These are phyloP conservation scores for Aspergillaceae sp. DNA, from an alignment of 2,329 filamentous ascomycete species.

Conservation along the genomic window DNA sequence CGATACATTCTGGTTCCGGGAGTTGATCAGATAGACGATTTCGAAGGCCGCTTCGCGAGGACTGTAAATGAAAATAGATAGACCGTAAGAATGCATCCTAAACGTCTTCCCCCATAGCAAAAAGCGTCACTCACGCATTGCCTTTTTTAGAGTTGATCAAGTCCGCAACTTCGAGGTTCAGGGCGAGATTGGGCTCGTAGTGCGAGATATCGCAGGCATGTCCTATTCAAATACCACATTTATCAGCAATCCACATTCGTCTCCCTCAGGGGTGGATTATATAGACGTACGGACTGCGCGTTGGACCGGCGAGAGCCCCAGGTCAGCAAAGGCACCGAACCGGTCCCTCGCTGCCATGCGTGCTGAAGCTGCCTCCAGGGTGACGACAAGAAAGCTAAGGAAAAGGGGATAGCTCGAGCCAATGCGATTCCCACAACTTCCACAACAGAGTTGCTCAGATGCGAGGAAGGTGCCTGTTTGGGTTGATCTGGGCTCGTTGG, in stretches of 20 bases:
- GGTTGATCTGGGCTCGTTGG: constrained; percentile 9
- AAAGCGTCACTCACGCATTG: constrained; percentile 51
- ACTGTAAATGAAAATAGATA: constrained; percentile 24
- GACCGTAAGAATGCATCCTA: constrained; percentile 16
- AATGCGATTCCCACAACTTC: constrained; percentile 7
- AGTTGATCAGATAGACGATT: constrained; percentile 91
- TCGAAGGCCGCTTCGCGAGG: constrained; percentile 89
- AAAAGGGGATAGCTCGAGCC: constrained; percentile 5
- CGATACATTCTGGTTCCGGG: constrained; percentile 91
- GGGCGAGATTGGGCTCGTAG: constrained; percentile 92
- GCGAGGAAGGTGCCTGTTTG: constrained; percentile 11
- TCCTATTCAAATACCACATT: constrained; percentile 38
- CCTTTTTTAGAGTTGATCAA: constrained; percentile 97
- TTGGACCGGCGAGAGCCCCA: constrained; percentile 77
- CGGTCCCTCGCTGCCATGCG: constrained; percentile 92
- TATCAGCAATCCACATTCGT: too few relatives aligned
- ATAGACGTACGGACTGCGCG: constrained; percentile 66
- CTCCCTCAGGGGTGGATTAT: too few relatives aligned
- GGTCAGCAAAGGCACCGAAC: constrained; percentile 72
- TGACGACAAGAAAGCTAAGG: constrained; percentile 19
- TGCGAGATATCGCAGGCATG: constrained; percentile 95
- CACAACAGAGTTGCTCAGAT: constrained; percentile 1
- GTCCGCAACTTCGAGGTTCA: constrained; percentile 94
- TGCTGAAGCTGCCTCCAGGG: constrained; percentile 90
- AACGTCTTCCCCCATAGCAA: not conserved